Conservation (phyloP, 768 basidiomycete genomes). For the Hebeloma cylindrosporum region DNA sequence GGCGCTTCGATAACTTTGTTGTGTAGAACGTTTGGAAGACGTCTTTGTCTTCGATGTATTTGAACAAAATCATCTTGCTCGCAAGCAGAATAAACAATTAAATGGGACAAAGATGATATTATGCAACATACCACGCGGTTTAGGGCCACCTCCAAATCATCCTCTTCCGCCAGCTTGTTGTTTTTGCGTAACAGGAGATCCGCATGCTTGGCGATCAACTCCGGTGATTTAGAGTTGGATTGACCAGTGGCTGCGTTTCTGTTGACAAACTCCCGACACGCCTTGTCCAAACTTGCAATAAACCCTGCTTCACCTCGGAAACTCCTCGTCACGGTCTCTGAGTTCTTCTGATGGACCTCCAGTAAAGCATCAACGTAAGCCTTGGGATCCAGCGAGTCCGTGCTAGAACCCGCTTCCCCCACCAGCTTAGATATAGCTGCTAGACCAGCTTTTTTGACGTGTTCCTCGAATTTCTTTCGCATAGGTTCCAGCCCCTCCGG, state of each 20-base stretch:
- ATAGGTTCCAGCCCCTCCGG: constrained; percentile 88
- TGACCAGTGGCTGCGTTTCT: constrained; percentile 85
- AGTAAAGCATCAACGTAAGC: constrained; percentile 92
- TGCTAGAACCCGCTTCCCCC: constrained; percentile 50
- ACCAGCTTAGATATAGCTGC: constrained; percentile 77
- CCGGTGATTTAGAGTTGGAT: constrained; percentile 87
- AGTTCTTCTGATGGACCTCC: constrained; percentile 90
- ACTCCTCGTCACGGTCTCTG: constrained; percentile 81
- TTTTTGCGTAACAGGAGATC: constrained; percentile 89
- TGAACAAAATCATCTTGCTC: constrained; percentile 99
- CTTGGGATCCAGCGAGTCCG: constrained; percentile 81
- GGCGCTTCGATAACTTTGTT: constrained; percentile 88
- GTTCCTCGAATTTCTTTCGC: constrained; percentile 90
- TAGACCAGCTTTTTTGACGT: constrained; percentile 89
- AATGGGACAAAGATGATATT: constrained; percentile 29
- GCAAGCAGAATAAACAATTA: constrained; percentile 26
- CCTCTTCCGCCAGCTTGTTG: constrained; percentile 93
- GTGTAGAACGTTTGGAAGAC: constrained; percentile 99
- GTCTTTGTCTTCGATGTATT: constrained; percentile 98
- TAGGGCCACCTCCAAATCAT: constrained; percentile 84
- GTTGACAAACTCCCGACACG: constrained; percentile 95
- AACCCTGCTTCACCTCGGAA: constrained; percentile 94
- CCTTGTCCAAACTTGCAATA: constrained; percentile 90
- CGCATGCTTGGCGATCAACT: constrained; percentile 88
- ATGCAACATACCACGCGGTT: constrained; percentile 79